Evolutionary conservation across 2,329 filamentous ascomycete species (phyloP), one percentile per base, ranked within the genome.

Genomic region (Rosellinia necatrix): DNA sequence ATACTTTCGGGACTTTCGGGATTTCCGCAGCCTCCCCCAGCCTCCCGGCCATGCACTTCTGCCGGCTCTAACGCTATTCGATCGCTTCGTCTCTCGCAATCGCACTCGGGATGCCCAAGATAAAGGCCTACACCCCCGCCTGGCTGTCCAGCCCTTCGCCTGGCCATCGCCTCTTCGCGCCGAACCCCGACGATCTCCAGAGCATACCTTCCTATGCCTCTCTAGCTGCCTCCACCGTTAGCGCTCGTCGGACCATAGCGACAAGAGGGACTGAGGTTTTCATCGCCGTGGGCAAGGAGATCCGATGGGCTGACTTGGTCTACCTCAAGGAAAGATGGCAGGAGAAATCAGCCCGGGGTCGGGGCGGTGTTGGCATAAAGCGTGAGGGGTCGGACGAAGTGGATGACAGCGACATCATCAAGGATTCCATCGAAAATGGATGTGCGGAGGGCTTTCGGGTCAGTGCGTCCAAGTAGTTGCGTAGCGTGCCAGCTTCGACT

Each of bases 231-330:
- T 17, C 68, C 22, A 51, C 56, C 21, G 29, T 71, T 1, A 82
- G 84, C 15, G 82, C 85, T 8, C 77, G 80, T 54, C 75, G 84
- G 61, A 92, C 86, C 0, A 87, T 97, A 66, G 92, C 92, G 8
- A 85, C 84, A 46, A 82, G 93, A 56, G 92, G 90, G 13, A 91
- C 90, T 1, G 92, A 99, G 68, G 78, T 97, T 8, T 97, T 97
- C 70, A 86, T 91, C 10, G 92, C 92, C 17, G 87, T 89, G 35
- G 92, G 92, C 44, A 92, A 89, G 66, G 91, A 97, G 73, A 89
- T 99, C 59, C 83, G 92, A 72, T 99, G 94, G 92, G 88, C 90
- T 8, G 91, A 96, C 73, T 76, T 99, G 52, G 84, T 86, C 48
- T 84, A 87, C 56, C 73, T 97, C 68, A 96, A 96, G 76, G 89